A percentile compares a stretch with the other conserved stretches of the same genome.
These are phyloP conservation scores for Psilocybe tampanensis DNA, from an alignment of 768 basidiomycete species.

Conservation along the genomic window DNA sequence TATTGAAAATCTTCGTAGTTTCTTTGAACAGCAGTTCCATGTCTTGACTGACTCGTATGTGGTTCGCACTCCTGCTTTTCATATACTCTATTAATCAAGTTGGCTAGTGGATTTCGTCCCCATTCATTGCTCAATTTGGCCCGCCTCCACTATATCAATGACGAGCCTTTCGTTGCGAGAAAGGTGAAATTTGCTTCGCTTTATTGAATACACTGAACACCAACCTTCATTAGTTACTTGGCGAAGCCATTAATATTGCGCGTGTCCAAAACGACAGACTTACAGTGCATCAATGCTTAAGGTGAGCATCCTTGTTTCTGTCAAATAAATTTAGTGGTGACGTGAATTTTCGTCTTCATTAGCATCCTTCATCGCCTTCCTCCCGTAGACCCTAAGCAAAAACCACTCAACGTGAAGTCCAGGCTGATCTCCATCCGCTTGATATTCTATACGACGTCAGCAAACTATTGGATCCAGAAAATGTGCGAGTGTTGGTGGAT, in stretches of 20 bases:
- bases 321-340: slow-evolving; percentile 3
- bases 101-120: slow-evolving; percentile 70
- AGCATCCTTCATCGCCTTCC: slow-evolving; percentile 79
- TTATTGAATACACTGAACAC: background rate
- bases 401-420: slow-evolving; percentile 65
- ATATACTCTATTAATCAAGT: background rate
- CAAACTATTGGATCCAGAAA: slow-evolving; percentile 70
- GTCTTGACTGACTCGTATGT: slow-evolving; percentile 80
- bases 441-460: slow-evolving; percentile 78
- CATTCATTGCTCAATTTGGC: slow-evolving; percentile 79
- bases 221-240: slow-evolving; percentile 51
- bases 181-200: slow-evolving; percentile 45
- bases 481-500: slow-evolving; percentile 40
- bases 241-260: slow-evolving; percentile 79
- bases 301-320: slow-evolving; percentile 38
- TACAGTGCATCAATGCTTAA: slow-evolving; percentile 79
- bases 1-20: slow-evolving; percentile 70
- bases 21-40: slow-evolving; percentile 87
- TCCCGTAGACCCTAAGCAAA: slow-evolving; percentile 44
- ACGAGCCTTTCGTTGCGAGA: slow-evolving; percentile 68
- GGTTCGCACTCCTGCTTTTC: background rate
- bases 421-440: slow-evolving; percentile 72
- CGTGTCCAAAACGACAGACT: slow-evolving; percentile 71
- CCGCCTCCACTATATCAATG: slow-evolving; percentile 73
- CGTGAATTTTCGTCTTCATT: no score